These are phyloP conservation scores for Cerrena zonata DNA, from an alignment of 1,284 basidiomycete genomes.

Conservation along the genomic window DNA sequence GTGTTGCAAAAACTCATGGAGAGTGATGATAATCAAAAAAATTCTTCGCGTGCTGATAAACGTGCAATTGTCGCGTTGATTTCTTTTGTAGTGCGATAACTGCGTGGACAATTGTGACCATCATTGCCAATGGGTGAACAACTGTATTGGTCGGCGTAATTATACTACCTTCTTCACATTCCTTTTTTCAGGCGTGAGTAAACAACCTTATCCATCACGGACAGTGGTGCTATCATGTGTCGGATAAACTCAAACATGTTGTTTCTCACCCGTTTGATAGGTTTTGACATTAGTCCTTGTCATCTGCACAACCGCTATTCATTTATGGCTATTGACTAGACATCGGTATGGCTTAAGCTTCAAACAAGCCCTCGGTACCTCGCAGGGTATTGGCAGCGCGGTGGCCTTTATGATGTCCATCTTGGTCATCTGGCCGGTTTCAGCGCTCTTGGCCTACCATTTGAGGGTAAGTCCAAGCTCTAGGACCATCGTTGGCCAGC, in stretches of 20 bases:
- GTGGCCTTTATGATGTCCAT: slow-evolving; percentile 70
- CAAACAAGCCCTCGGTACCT: slow-evolving; percentile 45
- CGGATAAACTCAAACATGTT: too few species aligned
- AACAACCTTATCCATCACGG: too few species aligned
- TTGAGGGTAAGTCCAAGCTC: slow-evolving; percentile 54
- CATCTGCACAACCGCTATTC: slow-evolving; percentile 76
- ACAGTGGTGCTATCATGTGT: too few species aligned
- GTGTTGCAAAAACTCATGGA: too few species aligned
- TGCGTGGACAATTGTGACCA: slow-evolving; percentile 89
- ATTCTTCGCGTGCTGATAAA: too few species aligned
- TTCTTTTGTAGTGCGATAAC: slow-evolving; percentile 80
- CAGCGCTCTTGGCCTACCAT: slow-evolving; percentile 77
- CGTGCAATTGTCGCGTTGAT: too few species aligned
- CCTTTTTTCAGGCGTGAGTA: slow-evolving; percentile 65
- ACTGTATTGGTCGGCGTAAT: slow-evolving; percentile 86
- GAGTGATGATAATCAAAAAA: too few species aligned
- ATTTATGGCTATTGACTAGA: slow-evolving; percentile 66
- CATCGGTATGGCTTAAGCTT: slow-evolving; percentile 50
- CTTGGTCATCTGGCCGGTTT: slow-evolving; percentile 74
- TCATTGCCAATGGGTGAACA: slow-evolving; percentile 93
- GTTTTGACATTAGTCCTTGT: slow-evolving; percentile 66
- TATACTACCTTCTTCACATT: slow-evolving; percentile 86
- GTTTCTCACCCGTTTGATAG: slow-evolving; percentile 38
- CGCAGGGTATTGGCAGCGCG: slow-evolving; percentile 65
- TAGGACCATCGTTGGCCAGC: background rate